phyloP scores from a whole-genome alignment of 768 basidiomycete genomes.

The Tylopilus balloui region DNA sequence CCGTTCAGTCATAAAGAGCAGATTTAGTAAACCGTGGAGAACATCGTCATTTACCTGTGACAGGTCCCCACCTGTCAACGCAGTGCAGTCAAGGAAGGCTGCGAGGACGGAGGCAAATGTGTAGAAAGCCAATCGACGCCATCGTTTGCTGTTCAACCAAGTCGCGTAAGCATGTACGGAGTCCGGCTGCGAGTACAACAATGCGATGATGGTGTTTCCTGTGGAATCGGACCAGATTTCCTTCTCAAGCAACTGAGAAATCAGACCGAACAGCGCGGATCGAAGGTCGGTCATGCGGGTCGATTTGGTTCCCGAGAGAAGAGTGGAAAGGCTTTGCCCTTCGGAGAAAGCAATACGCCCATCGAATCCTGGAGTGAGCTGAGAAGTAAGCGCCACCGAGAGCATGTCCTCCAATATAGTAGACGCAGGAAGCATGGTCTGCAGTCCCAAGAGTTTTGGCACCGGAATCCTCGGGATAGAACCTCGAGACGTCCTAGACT shows the following conservation, averaged over 20 bases:
- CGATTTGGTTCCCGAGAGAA: not conserved
- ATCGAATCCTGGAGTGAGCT: slow-evolving; percentile 28
- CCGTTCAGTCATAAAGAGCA: slow-evolving; percentile 11
- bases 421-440: slow-evolving; percentile 32
- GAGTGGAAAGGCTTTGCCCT: slow-evolving; percentile 3
- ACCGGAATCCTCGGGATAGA: slow-evolving; percentile 23
- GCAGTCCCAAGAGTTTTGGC: slow-evolving; percentile 38
- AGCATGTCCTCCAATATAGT: slow-evolving; percentile 45
- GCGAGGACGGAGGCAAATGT: slow-evolving; percentile 39
- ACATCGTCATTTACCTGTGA: slow-evolving; percentile 18
- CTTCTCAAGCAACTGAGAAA: slow-evolving; percentile 38
- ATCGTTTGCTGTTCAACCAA: slow-evolving; percentile 37
- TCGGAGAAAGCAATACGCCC: slow-evolving; percentile 15
- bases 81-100: slow-evolving; percentile 43
- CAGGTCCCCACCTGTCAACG: slow-evolving; percentile 17
- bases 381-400: slow-evolving; percentile 36
- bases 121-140: slow-evolving; percentile 15
- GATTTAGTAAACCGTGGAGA: slow-evolving; percentile 32
- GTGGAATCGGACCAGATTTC: slow-evolving; percentile 43
- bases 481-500: slow-evolving; percentile 2
- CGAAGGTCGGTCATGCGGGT: not conserved
- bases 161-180: slow-evolving; percentile 25
- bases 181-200: slow-evolving; percentile 41
- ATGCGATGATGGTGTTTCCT: slow-evolving; percentile 37
- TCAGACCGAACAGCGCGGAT: slow-evolving; percentile 21